These are phyloP conservation scores for Nannochloropsis granulata DNA, from an alignment of 108 stramenopile species.

Conservation along the genomic window DNA sequence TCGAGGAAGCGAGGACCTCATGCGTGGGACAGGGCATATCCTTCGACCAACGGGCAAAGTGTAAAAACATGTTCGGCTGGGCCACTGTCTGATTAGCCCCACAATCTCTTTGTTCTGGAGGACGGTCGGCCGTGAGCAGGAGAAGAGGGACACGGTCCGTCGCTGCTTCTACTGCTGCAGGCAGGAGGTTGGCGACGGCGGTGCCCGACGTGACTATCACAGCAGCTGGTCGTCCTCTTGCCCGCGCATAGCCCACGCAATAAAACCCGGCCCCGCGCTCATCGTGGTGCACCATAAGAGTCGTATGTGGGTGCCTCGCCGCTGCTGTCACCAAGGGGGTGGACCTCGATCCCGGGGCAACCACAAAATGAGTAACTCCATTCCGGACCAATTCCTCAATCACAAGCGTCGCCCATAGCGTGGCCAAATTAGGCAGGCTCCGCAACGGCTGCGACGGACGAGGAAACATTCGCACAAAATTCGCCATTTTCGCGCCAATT, in stretches of 20 bases:
- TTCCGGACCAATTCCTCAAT: constrained; percentile 69
- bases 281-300: constrained; percentile 61
- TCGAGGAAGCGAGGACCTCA: constrained; percentile 55
- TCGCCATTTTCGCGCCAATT: constrained; percentile 13
- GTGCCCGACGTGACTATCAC: constrained; percentile 80
- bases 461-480: constrained; percentile 11
- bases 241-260: constrained; percentile 58
- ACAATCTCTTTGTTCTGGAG: constrained; percentile 64
- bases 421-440: constrained; percentile 47
- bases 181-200: constrained; percentile 75
- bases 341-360: constrained; percentile 77
- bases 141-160: constrained; percentile 63
- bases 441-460: background rate
- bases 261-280: constrained; percentile 82
- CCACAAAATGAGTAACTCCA: constrained; percentile 60
- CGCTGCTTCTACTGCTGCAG: constrained; percentile 62
- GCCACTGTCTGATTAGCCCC: constrained; percentile 83
- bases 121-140: constrained; percentile 75
- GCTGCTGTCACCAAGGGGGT: constrained; percentile 68
- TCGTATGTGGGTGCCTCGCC: constrained; percentile 18
- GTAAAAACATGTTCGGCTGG: constrained; percentile 46
- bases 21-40: constrained; percentile 65
- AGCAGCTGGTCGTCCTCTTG: constrained; percentile 52
- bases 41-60: constrained; percentile 64
- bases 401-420: constrained; percentile 67